Evolutionary conservation across 1,284 basidiomycete species (phyloP).

Genomic region (Lentinula novae-zelandiae): DNA sequence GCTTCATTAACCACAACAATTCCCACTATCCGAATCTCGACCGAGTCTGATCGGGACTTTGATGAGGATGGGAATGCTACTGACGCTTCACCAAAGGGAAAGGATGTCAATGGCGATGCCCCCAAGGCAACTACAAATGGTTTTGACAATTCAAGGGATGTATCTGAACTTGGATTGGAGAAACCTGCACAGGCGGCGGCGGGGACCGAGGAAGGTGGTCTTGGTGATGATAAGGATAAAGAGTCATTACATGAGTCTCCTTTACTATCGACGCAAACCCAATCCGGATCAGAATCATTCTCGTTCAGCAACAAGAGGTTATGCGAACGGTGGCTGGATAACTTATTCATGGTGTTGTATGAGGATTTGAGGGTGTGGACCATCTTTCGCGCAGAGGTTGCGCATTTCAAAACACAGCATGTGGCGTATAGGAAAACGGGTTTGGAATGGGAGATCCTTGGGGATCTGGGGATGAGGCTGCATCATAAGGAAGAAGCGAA

Average conservation of each 20-base stretch:
- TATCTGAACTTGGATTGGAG: conserved; percentile 36
- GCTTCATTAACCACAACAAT: conserved; percentile 33
- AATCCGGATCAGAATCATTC: conserved; percentile 56
- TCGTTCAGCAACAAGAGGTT: conserved; percentile 96
- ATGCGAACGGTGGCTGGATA: conserved; percentile 98
- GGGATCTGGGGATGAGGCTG: conserved; percentile 87
- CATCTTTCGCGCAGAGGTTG: conserved; percentile 98
- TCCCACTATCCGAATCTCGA: conserved; percentile 88
- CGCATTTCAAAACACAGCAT: conserved; percentile 97
- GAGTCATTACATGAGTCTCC: conserved; percentile 2
- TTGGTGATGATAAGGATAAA: conserved; percentile 17
- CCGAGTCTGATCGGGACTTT: conserved; percentile 59
- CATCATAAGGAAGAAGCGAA: conserved; percentile 98
- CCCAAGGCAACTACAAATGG: conserved; percentile 28
- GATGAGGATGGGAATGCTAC: conserved; percentile 24
- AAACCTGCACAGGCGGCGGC: conserved; percentile 48
- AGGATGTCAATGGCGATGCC: conserved; percentile 49
- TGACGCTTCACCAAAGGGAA: conserved; percentile 22
- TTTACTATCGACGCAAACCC: conserved; percentile 23
- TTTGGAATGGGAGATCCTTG: conserved; percentile 97
- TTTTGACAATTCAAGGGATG: conserved; percentile 18
- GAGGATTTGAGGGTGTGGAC: conserved; percentile 99
- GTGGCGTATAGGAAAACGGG: conserved; percentile 97
- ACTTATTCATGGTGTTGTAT: conserved; percentile 97
- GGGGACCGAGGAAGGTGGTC: conserved; percentile 24